Percentiles rank a stretch among this genome's conserved stretches.
phyloP scores from a whole-genome alignment of 345 rosid genomes.

The Streptanthus diversifolius region DNA sequence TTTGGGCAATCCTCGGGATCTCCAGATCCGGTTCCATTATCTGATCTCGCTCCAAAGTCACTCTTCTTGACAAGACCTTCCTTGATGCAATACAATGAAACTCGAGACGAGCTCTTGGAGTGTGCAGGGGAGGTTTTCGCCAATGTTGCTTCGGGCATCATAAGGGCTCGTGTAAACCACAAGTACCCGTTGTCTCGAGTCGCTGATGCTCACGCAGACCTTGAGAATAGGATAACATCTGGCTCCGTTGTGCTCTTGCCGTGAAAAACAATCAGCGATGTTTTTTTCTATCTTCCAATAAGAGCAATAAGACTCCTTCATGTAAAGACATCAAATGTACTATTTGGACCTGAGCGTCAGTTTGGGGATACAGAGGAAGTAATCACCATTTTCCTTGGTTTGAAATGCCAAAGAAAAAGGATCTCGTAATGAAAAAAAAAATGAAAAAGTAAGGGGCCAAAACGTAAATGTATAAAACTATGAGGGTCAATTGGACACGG shows the following conservation, averaged over 20 bases:
- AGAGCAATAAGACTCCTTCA: background rate
- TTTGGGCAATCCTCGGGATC: conserved; percentile 86
- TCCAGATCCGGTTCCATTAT: conserved; percentile 68
- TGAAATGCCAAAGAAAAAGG: background rate
- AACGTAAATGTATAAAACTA: background rate
- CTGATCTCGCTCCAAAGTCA: conserved; percentile 67
- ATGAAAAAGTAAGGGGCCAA: background rate
- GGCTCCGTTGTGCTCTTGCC: conserved; percentile 83
- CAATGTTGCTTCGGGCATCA: conserved; percentile 52
- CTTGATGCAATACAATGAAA: conserved; percentile 61
- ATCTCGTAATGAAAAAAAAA: background rate
- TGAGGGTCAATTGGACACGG: conserved; percentile 1
- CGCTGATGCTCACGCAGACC: conserved; percentile 71
- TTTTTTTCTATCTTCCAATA: conserved; percentile 6
- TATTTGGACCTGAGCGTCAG: background rate
- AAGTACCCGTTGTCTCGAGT: conserved; percentile 70
- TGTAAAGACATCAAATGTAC: background rate
- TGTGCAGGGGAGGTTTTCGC: conserved; percentile 71
- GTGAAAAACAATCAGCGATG: conserved; percentile 14
- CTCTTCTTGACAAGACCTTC: conserved; percentile 84
- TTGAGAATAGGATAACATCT: conserved; percentile 64
- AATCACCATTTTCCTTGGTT: background rate
- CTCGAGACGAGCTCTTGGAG: conserved; percentile 72
- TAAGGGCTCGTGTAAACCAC: conserved; percentile 63
- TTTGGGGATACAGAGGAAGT: background rate